phyloP scores from a whole-genome alignment of 164 flowering plant genomes.

The Houttuynia cordata region DNA sequence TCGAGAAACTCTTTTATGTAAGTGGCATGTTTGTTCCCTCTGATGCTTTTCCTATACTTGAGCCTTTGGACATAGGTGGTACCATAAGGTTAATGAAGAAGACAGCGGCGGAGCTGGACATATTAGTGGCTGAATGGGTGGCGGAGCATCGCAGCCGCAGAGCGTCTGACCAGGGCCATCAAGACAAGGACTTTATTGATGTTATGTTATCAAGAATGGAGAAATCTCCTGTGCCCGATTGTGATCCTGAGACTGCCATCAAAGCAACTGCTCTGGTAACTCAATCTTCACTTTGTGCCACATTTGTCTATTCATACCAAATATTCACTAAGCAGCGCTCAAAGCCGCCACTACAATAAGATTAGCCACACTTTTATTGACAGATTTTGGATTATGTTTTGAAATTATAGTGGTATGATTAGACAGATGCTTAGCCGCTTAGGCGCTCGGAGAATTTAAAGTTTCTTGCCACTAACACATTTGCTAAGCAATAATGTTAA shows the following conservation, averaged over 20 bases:
- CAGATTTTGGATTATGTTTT: no score
- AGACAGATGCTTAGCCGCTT: no score
- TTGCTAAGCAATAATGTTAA: no score
- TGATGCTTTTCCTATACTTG: not conserved
- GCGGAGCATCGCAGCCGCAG: not conserved
- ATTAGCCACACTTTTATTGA: no score
- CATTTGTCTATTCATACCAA: not conserved
- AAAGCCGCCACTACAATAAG: no score
- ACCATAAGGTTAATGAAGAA: not conserved
- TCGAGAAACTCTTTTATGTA: not conserved
- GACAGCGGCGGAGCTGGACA: not conserved
- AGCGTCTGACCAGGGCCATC: not conserved
- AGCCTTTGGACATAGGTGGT: not conserved
- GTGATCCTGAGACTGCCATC: not conserved
- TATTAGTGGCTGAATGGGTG: not conserved
- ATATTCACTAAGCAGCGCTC: no score
- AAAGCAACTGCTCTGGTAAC: not conserved
- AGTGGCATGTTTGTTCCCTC: not conserved
- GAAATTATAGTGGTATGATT: no score
- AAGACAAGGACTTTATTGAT: not conserved
- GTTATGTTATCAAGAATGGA: not conserved
- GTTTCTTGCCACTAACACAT: no score
- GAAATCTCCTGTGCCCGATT: not conserved
- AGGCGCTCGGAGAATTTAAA: no score
- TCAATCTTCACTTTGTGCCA: not conserved